These are phyloP conservation scores for Pythium guiyangense DNA, from an alignment of 352 stramenopile species.

Conservation along the genomic window DNA sequence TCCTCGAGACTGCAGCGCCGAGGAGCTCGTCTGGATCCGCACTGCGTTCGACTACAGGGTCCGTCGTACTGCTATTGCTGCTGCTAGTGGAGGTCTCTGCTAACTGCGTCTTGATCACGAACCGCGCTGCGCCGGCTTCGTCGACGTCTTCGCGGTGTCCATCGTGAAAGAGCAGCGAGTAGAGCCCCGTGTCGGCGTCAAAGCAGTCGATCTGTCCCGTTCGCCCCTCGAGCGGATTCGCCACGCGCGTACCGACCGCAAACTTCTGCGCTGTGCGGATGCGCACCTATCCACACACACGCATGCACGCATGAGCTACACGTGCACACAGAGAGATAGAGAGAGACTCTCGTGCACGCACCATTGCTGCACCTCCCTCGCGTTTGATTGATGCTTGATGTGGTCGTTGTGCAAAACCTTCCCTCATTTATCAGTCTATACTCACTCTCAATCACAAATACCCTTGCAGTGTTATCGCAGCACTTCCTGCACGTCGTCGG, in stretches of 20 bases:
- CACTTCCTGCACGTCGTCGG: too few species aligned
- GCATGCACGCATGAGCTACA: background rate
- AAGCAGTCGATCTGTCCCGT: slow-evolving; percentile 47
- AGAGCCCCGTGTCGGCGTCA: slow-evolving; percentile 32
- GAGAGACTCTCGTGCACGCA: background rate
- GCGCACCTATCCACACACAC: slow-evolving; percentile 10
- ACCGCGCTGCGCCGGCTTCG: slow-evolving; percentile 22
- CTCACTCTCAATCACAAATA: too few species aligned
- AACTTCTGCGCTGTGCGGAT: slow-evolving; percentile 38
- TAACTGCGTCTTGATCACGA: slow-evolving; percentile 24
- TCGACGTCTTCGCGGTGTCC: slow-evolving; percentile 32
- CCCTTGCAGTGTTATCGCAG: background rate
- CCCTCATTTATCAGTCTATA: too few species aligned
- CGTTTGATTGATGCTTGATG: background rate
- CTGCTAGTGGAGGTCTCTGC: background rate
- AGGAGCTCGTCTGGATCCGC: slow-evolving; percentile 42
- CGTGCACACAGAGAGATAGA: background rate
- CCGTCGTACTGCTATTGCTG: background rate
- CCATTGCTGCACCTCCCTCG: background rate
- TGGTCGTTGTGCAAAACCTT: too few species aligned
- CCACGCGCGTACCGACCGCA: slow-evolving; percentile 45
- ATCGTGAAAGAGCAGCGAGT: slow-evolving; percentile 53
- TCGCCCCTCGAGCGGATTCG: slow-evolving; percentile 52
- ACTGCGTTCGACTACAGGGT: too few species aligned
- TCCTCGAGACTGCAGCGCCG: slow-evolving; percentile 30